These are phyloP conservation scores for Colletotrichum cuscutae DNA, from an alignment of 2,329 filamentous ascomycete genomes.

Conservation along the genomic window DNA sequence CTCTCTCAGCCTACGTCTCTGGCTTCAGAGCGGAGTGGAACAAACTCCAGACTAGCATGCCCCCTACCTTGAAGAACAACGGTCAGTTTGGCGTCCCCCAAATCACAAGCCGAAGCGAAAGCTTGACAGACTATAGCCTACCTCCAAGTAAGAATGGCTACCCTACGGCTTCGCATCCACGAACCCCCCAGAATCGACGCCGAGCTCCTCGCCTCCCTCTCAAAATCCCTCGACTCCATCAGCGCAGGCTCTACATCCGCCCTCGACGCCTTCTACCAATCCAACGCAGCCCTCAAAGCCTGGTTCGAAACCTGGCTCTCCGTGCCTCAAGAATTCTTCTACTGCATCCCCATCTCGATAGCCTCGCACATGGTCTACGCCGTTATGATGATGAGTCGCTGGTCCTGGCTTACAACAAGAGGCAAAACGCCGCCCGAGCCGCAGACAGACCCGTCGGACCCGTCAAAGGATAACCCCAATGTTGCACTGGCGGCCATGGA, in stretches of 20 bases:
- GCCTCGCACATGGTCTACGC: constrained; percentile 60
- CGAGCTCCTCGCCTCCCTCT: constrained; percentile 52
- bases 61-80: constrained; percentile 48
- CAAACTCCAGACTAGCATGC: constrained; percentile 49
- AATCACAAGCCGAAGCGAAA: background rate
- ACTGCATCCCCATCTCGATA: constrained; percentile 56
- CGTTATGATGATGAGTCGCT: constrained; percentile 61
- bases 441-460: background rate
- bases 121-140: constrained; percentile 42
- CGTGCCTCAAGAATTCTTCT: constrained; percentile 54
- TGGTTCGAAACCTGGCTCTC: constrained; percentile 62
- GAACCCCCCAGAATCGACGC: constrained; percentile 58
- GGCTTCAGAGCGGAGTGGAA: constrained; percentile 59
- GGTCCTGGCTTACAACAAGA: constrained; percentile 55
- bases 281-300: constrained; percentile 55
- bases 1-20: constrained; percentile 55
- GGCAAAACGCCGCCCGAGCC: no score
- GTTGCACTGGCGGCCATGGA: constrained; percentile 18
- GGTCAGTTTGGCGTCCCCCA: constrained; percentile 42
- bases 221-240: constrained; percentile 52
- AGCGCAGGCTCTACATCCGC: constrained; percentile 51
- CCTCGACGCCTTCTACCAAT: constrained; percentile 61
- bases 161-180: constrained; percentile 55
- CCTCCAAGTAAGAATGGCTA: constrained; percentile 52
- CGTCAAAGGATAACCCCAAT: background rate